Percentiles rank a stretch among this genome's conserved stretches.
Evolutionary conservation across 345 rosid species (phyloP).

Genomic region (Ceriops decandra): DNA sequence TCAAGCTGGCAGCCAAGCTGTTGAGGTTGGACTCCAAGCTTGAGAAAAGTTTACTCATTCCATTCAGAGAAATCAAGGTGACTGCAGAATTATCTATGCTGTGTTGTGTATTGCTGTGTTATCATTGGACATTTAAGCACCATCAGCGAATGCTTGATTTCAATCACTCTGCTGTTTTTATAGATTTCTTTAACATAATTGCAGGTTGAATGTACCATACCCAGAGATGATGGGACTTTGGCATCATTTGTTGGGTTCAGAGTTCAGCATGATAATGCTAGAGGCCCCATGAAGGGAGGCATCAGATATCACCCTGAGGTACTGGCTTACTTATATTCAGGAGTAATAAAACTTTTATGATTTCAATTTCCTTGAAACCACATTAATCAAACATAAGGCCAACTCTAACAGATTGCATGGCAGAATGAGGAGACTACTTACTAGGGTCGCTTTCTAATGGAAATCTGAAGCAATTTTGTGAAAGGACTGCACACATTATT

Average conservation of each 20-base stretch:
- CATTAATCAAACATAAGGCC: too few relatives aligned
- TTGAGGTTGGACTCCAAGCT: constrained; percentile 94
- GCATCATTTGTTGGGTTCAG: constrained; percentile 90
- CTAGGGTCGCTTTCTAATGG: too few relatives aligned
- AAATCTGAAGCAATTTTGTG: too few relatives aligned
- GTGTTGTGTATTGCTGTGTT: neutral
- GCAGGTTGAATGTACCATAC: constrained; percentile 95
- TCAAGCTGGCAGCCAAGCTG: constrained; percentile 81
- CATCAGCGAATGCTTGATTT: neutral
- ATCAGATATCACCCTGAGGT: constrained; percentile 98
- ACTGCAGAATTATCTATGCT: neutral
- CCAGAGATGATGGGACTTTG: constrained; percentile 84
- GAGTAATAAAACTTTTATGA: neutral
- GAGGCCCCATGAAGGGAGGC: constrained; percentile 99
- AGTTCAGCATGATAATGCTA: constrained; percentile 93
- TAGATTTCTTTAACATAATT: constrained; percentile 2
- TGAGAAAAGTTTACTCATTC: constrained; percentile 88
- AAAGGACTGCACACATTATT: too few relatives aligned
- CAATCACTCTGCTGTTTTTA: constrained; percentile 5
- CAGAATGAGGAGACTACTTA: too few relatives aligned
- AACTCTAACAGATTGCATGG: too few relatives aligned
- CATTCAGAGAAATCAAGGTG: constrained; percentile 97
- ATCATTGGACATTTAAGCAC: too few relatives aligned
- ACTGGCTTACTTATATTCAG: constrained; percentile 7
- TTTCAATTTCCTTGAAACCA: too few relatives aligned